Conservation (phyloP, 225 moss, liverwort and hornwort species). For the Pseudoscleropodium purum region DNA sequence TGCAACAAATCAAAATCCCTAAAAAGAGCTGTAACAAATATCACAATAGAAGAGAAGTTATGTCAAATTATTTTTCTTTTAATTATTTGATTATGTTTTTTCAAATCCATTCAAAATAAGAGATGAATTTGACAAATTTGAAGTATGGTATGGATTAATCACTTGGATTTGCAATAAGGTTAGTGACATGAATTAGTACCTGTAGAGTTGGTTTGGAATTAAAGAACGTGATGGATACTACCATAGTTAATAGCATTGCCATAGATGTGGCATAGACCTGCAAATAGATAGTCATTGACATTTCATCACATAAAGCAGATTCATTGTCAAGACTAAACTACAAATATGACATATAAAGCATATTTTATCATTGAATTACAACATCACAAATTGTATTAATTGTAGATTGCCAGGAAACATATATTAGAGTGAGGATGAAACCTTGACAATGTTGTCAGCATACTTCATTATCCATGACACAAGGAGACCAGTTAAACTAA, state of each 20-base stretch:
- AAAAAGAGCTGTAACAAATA: conserved; percentile 50
- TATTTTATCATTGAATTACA: not conserved
- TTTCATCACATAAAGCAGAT: not conserved
- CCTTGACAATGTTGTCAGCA: conserved; percentile 96
- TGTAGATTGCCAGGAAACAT: not conserved
- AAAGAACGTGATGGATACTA: conserved; percentile 68
- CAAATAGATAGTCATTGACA: not conserved
- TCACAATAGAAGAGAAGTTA: not conserved
- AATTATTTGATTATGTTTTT: not conserved
- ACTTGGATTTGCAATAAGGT: not conserved
- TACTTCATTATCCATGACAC: conserved; percentile 99
- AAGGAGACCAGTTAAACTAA: conserved; percentile 75
- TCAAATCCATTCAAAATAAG: not conserved
- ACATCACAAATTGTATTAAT: not conserved
- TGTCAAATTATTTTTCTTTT: not conserved
- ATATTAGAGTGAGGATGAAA: not conserved
- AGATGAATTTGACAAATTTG: not conserved
- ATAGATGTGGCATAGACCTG: conserved; percentile 96
- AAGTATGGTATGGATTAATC: not conserved
- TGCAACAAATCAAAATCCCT: conserved; percentile 69
- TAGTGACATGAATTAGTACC: conserved; percentile 9
- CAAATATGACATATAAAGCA: not conserved
- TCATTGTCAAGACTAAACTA: not conserved
- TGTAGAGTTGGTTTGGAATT: conserved; percentile 70
- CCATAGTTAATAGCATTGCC: conserved; percentile 98